Base-by-base conservation (phyloP, 345 rosid genomes). In the Citrus mangshanensis region DNA sequence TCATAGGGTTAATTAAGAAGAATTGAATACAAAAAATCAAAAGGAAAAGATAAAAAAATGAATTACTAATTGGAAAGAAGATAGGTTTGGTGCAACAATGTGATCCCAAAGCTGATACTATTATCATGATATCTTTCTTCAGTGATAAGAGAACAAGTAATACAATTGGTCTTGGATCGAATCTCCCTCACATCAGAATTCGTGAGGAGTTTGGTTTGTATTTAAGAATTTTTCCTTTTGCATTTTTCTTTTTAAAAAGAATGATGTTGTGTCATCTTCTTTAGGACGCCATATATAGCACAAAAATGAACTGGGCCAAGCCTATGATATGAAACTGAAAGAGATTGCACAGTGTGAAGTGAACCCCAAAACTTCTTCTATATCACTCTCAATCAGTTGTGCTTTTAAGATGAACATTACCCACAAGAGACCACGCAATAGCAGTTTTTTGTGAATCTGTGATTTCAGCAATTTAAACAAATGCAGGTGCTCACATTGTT, bases 261-360 rank as follows among this genome's bases (percentile, higher is more conserved):
- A 3, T 49, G 25, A 12, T 73, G 60, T 61, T 62, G 40, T 68
- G 69, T 74, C 70, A 74, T 28, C 69, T 62, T 62, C 37, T 8
- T 19, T 19, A 42, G 60, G 60, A 28, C 34, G 34, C 77, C 70
- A 60, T 59, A 30, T 4, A 51, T 3, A 21, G 58, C 62, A 28
- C 24, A 67, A 68, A 24, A 79, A 75, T 61, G n/a, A 12, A 79
- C 21, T 28, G 78, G 61, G 56, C 73, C 73, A 40, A 34, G 60
- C 38, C 10, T 7, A 7, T 32, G 63, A 74, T 24, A 24, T 32
- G 78, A 80, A 40, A 40, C 46, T 9, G 46, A 40, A 42, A 60
- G 70, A 68, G 78, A 80, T n/a, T 40, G 55, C 49, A 60, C 75
- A n/a, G 56, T 9, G 27, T n/a, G 63, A 30, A 8, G 22, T 28